A percentile compares a stretch with the other conserved stretches of the same genome.
Evolutionary conservation across 371 early-diverging fungal species (phyloP).

Genomic region (Sanchytrium tribonematis): DNA sequence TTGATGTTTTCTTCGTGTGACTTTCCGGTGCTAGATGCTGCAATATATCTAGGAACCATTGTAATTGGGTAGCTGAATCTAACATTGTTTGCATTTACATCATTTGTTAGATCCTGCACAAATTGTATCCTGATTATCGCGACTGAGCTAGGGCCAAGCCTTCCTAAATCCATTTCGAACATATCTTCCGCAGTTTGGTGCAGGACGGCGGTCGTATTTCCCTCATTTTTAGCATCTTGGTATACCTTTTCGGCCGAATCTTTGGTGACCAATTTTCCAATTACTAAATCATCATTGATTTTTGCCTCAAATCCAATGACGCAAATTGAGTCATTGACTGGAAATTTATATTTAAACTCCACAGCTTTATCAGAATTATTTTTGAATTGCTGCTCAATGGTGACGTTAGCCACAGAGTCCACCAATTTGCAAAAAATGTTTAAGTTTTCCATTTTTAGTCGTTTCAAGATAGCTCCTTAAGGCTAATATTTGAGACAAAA

Average conservation of each 20-base stretch:
- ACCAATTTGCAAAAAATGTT: constrained; percentile 1
- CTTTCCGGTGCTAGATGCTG: constrained; percentile 2
- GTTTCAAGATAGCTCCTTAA: too few relatives aligned
- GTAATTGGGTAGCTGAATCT: constrained; percentile 16
- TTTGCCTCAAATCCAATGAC: constrained; percentile 9
- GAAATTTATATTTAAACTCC: constrained; percentile 14
- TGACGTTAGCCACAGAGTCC: constrained; percentile 8
- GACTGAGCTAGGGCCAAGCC: constrained; percentile 6
- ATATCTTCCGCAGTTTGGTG: constrained; percentile 12
- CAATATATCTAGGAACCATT: constrained; percentile 14
- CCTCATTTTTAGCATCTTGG: constrained; percentile 7
- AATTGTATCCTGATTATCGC: constrained; percentile 15
- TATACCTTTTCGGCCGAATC: constrained; percentile 9
- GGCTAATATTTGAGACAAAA: too few relatives aligned
- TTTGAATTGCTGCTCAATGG: constrained; percentile 9
- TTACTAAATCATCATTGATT: constrained; percentile 4
- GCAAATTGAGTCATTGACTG: constrained; percentile 9
- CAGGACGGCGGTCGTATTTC: constrained; percentile 10
- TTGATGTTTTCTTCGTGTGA: neutral
- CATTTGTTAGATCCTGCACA: constrained; percentile 14
- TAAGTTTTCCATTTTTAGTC: neutral
- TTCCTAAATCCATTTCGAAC: constrained; percentile 15
- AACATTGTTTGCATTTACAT: constrained; percentile 14
- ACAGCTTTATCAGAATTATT: constrained; percentile 4
- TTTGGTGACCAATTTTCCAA: constrained; percentile 8